Base-by-base conservation (phyloP, 352 stramenopile genomes). In the Globisporangium irregulare region DNA sequence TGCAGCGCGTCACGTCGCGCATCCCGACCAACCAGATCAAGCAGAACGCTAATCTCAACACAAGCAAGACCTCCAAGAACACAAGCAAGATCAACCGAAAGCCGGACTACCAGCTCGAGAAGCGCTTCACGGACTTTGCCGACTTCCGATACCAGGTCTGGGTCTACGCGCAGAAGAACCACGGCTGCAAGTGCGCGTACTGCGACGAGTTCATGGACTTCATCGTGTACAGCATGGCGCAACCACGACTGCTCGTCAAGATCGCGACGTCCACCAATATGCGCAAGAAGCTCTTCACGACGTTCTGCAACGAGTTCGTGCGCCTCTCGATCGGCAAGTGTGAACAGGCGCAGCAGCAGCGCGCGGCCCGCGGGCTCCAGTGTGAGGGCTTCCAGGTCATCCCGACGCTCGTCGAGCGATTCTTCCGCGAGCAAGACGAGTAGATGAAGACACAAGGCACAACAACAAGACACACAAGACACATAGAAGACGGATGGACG, bases 21-120 rank as follows among this genome's bases (percentile, higher is more conserved):
- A 87, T 92, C 59, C 83, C 79, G 51, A 85, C 77, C 20, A 81
- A 82, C 70, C 80, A 84, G 73, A 74, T 59, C 36, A 43, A 43
- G 12, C 36, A 43, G 36, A 43, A 43, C 36, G 34, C 25, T 61
- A 54, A 68, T 18, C 50, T 24, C 41, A 24, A 36, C 34, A 55
- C 22, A n/a, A 48, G 41, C 61, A 64, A 56, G 18, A 58, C 7
- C 32, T 38, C 9, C 20, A 67, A 84, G 56, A 58, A 8, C 32
- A 64, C 2, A 46, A 67, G 20, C 79, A 68, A 70, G 54, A 77
- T 85, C 64, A 43, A 43, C 36, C 12, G 36, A 43, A 43, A 43
- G 14, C 72, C 76, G 1, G 76, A 84, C 64, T 79, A 78, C 67
- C 60, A 66, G 41, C 56, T 89, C 15, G 64, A 80, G 58, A 76